phyloP scores from a whole-genome alignment of 257 asterid species.

The Plectranthus barbatus region DNA sequence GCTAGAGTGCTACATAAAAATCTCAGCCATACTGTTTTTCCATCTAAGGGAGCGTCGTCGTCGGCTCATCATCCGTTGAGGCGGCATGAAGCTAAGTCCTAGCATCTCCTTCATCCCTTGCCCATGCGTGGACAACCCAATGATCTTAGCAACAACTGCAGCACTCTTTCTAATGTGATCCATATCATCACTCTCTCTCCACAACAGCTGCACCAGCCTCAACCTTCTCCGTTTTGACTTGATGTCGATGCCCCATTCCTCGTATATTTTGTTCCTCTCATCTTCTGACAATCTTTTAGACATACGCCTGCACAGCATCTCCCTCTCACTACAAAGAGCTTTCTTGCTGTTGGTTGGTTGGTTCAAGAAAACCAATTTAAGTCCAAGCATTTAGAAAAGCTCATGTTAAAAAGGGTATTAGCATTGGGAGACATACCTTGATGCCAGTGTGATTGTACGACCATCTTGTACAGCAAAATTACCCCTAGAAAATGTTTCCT shows the following conservation, averaged over 20 bases:
- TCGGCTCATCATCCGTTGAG: slow-evolving; percentile 24
- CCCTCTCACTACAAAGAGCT: slow-evolving; percentile 54
- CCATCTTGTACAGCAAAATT: slow-evolving; percentile 37
- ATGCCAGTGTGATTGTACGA: slow-evolving; percentile 33
- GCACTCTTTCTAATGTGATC: slow-evolving; percentile 45
- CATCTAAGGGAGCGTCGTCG: slow-evolving; percentile 52
- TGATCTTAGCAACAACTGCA: slow-evolving; percentile 49
- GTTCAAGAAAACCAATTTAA: background rate
- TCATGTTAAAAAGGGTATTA: too few relatives aligned
- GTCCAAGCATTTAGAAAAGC: too few relatives aligned
- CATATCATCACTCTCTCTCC: slow-evolving; percentile 38
- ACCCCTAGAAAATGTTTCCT: slow-evolving; percentile 41
- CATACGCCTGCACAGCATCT: slow-evolving; percentile 46
- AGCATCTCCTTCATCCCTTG: slow-evolving; percentile 55
- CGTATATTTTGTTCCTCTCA: slow-evolving; percentile 34
- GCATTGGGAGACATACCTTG: slow-evolving; percentile 52
- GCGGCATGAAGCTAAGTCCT: slow-evolving; percentile 55
- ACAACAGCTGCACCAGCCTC: slow-evolving; percentile 42
- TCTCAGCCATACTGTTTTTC: slow-evolving; percentile 44
- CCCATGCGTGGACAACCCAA: slow-evolving; percentile 47
- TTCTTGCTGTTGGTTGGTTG: slow-evolving; percentile 35
- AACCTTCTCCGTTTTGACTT: slow-evolving; percentile 42
- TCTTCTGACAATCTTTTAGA: slow-evolving; percentile 33
- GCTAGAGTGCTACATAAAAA: too few relatives aligned
- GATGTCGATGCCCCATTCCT: slow-evolving; percentile 44